Evolutionary conservation across 2,329 filamentous ascomycete species (phyloP).

Genomic region (Trichophyton mentagrophytes): DNA sequence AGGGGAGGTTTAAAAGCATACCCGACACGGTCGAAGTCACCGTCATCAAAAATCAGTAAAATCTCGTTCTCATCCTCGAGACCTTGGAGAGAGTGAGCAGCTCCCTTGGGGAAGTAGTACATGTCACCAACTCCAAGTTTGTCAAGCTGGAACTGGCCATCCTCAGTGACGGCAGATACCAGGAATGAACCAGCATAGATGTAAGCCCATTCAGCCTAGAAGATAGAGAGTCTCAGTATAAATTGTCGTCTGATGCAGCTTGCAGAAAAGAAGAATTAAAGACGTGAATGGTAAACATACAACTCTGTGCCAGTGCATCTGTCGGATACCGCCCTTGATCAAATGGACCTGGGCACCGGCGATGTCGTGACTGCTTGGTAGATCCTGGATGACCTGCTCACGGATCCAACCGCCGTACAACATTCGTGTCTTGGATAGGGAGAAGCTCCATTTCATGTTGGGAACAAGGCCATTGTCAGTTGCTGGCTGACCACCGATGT

Average conservation of each 20-base stretch:
- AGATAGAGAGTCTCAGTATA: background rate
- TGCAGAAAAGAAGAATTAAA: background rate
- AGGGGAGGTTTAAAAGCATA: conserved; percentile 20
- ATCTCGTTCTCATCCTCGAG: conserved; percentile 56
- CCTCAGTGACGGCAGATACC: conserved; percentile 50
- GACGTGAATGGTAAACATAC: conserved; percentile 30
- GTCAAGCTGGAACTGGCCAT: conserved; percentile 44
- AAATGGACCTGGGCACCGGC: conserved; percentile 56
- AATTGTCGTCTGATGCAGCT: background rate
- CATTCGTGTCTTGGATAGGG: conserved; percentile 51
- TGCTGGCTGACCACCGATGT: conserved; percentile 48
- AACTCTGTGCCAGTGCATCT: conserved; percentile 56
- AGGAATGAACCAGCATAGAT: conserved; percentile 47
- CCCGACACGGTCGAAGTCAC: conserved; percentile 52
- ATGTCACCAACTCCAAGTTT: conserved; percentile 50
- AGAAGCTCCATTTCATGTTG: conserved; percentile 59
- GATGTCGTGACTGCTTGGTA: conserved; percentile 54
- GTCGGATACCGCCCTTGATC: conserved; percentile 51
- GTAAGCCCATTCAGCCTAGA: conserved; percentile 53
- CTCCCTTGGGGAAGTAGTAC: conserved; percentile 57
- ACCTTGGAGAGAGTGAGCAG: conserved; percentile 50
- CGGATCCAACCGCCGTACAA: conserved; percentile 54
- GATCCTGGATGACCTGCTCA: conserved; percentile 53
- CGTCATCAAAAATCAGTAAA: conserved; percentile 53
- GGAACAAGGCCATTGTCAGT: conserved; percentile 48